Conservation (phyloP, 805 yeast genomes). For the Scheffersomyces stipitis region DNA sequence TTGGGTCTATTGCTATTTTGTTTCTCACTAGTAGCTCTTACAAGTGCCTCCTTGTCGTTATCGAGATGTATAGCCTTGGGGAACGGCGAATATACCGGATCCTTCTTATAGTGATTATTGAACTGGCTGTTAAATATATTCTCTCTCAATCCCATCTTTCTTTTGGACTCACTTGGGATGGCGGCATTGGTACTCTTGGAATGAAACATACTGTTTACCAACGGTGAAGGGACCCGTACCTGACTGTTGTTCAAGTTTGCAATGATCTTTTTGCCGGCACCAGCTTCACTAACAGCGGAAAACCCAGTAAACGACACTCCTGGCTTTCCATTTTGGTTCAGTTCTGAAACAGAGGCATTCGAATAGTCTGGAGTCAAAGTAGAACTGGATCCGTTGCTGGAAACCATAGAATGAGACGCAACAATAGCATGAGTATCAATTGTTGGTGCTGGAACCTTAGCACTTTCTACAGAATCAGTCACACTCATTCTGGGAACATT, state of each 20-base stretch:
- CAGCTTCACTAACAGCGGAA: not conserved
- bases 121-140: conserved; percentile 23
- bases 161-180: conserved; percentile 19
- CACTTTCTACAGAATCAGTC: conserved; percentile 8
- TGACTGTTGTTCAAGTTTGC: not conserved
- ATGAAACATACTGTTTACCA: conserved; percentile 13
- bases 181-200: conserved; percentile 24
- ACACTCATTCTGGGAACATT: conserved; percentile 27
- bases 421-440: too few species aligned
- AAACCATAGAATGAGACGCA: conserved; percentile 13
- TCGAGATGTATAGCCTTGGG: conserved; percentile 41
- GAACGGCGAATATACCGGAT: conserved; percentile 43
- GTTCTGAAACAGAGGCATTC: too few species aligned
- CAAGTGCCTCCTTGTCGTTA: conserved; percentile 27
- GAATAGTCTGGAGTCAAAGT: conserved; percentile 13
- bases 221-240: conserved; percentile 31
- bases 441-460: too few species aligned
- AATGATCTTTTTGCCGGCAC: not conserved
- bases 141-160: conserved; percentile 4
- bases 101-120: conserved; percentile 49
- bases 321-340: too few species aligned
- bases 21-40: conserved; percentile 17
- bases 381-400: conserved; percentile 15
- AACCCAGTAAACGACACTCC: not conserved
- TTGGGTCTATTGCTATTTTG: conserved; percentile 23